Percentiles rank a stretch among this genome's conserved stretches.
Conservation (phyloP, 1,284 basidiomycete species). For the Calocybe gambosa region DNA sequence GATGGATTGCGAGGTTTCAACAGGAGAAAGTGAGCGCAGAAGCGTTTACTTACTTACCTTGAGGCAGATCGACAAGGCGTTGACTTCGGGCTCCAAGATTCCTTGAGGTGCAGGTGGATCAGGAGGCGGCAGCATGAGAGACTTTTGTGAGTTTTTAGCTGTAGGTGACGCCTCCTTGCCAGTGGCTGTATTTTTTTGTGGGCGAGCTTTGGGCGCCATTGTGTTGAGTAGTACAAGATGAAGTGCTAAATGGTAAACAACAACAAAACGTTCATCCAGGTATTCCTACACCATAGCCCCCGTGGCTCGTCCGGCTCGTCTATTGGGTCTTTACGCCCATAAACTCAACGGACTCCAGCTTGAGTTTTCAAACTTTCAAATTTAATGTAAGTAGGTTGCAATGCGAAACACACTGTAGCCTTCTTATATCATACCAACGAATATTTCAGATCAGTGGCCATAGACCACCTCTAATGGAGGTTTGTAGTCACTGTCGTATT, state of each 20-base stretch:
- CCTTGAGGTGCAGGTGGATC: constrained; percentile 36
- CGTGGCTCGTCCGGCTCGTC: too few species aligned
- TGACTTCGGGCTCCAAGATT: constrained; percentile 59
- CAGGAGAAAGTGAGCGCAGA: background rate
- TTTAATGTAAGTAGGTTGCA: background rate
- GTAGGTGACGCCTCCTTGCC: constrained; percentile 14
- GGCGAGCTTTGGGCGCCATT: constrained; percentile 25
- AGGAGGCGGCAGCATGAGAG: constrained; percentile 55
- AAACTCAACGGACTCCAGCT: background rate
- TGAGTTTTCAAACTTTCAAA: background rate
- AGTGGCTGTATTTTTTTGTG: constrained; percentile 15
- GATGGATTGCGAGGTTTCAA: constrained; percentile 3
- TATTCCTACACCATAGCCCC: too few species aligned
- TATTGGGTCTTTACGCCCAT: too few species aligned
- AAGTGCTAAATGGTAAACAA: constrained; percentile 9
- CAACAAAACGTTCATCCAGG: constrained; percentile 3
- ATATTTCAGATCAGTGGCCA: background rate
- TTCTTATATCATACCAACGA: background rate
- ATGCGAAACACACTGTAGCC: background rate
- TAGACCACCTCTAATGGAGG: background rate
- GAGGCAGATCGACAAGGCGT: constrained; percentile 48
- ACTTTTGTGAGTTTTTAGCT: constrained; percentile 15
- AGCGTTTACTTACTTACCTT: constrained; percentile 37
- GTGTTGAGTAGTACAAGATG: background rate
- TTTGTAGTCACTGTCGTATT: background rate